Conservation (phyloP, 1,284 basidiomycete species). For the Leccinum subrobustum region DNA sequence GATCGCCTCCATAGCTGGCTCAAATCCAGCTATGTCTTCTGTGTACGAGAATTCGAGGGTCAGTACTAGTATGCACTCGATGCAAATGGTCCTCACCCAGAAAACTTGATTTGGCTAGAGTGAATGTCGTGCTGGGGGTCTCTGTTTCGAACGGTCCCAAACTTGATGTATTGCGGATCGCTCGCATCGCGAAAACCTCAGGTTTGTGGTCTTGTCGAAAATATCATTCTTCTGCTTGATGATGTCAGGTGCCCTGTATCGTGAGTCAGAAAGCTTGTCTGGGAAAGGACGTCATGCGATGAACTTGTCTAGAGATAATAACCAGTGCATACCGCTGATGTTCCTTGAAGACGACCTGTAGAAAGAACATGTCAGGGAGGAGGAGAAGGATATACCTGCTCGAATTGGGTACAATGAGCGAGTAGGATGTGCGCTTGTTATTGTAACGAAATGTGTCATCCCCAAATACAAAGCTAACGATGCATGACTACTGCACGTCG, state of each 20-base stretch:
- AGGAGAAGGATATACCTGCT: not conserved
- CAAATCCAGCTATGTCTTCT: slow-evolving; percentile 33
- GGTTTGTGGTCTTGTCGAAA: slow-evolving; percentile 50
- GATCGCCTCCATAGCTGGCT: slow-evolving; percentile 44
- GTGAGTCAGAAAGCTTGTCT: slow-evolving; percentile 35
- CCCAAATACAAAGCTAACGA: too few species aligned
- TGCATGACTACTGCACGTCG: too few species aligned
- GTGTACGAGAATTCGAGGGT: slow-evolving; percentile 21
- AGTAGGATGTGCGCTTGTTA: too few species aligned
- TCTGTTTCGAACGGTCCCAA: slow-evolving; percentile 44
- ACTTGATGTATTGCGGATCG: slow-evolving; percentile 45
- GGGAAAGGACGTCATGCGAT: not conserved
- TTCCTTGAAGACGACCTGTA: slow-evolving; percentile 35
- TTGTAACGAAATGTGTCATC: too few species aligned
- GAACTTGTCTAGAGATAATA: not conserved
- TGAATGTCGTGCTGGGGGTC: slow-evolving; percentile 42
- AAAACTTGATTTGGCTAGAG: slow-evolving; percentile 43
- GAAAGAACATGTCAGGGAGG: not conserved
- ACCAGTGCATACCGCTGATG: slow-evolving; percentile 31
- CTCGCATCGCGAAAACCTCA: slow-evolving; percentile 39
- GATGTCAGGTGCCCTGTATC: slow-evolving; percentile 31
- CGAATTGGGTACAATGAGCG: too few species aligned
- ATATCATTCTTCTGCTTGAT: slow-evolving; percentile 40
- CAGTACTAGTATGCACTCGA: not conserved
- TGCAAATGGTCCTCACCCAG: slow-evolving; percentile 33